Evolutionary conservation across 805 yeast genomes (phyloP).

Genomic region (Yarrowia porcina): DNA sequence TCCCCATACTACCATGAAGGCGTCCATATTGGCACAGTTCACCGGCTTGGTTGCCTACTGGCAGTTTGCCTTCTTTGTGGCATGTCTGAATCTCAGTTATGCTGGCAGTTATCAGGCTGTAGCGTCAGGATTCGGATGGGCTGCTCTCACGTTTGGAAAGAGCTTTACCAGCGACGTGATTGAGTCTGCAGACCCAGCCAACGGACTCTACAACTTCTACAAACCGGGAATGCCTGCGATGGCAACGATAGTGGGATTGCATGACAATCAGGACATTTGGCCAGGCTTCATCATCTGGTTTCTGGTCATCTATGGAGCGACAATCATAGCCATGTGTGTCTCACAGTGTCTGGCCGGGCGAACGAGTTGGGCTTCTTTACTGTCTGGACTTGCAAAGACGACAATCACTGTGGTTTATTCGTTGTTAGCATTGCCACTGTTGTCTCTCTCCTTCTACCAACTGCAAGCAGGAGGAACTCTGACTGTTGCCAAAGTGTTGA

Average conservation of each 20-base stretch:
- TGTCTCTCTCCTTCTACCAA: constrained; percentile 26
- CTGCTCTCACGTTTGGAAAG: constrained; percentile 45
- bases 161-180: constrained; percentile 29
- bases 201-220: constrained; percentile 25
- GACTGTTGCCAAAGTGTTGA: constrained; percentile 35
- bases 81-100: constrained; percentile 48
- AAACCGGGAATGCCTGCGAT: constrained; percentile 31
- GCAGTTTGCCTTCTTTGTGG: constrained; percentile 59
- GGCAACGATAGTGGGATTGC: constrained; percentile 32
- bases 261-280: constrained; percentile 37
- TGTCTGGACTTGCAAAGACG: constrained; percentile 30
- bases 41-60: constrained; percentile 43
- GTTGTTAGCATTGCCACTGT: constrained; percentile 27
- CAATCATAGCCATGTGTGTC: constrained; percentile 32
- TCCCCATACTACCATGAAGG: not conserved
- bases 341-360: not conserved
- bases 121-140: constrained; percentile 52
- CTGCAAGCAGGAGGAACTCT: constrained; percentile 32
- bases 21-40: constrained; percentile 44
- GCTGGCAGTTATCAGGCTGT: constrained; percentile 64
- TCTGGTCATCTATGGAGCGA: constrained; percentile 32
- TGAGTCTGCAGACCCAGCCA: constrained; percentile 25
- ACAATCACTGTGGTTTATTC: not conserved
- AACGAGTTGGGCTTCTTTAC: not conserved
- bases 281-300: constrained; percentile 38